Percentiles rank a stretch among this genome's conserved stretches.
phyloP scores from a whole-genome alignment of 495 filamentous ascomycete genomes.

The Friedmanniomyces endolithicus region DNA sequence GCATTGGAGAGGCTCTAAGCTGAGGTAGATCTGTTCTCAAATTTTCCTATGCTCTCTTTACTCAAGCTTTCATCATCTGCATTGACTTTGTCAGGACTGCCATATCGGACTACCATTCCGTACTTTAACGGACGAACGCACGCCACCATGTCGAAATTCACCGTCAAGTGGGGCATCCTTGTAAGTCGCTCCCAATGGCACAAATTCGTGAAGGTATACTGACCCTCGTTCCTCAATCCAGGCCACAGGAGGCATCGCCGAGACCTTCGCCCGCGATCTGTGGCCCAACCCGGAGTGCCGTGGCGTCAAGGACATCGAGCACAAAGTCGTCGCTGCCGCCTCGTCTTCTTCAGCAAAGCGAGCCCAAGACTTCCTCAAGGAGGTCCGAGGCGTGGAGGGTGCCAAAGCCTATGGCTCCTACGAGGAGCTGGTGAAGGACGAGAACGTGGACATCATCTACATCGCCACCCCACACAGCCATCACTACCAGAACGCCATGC shows the following conservation, averaged over 20 bases:
- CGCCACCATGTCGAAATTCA: slow-evolving; percentile 16
- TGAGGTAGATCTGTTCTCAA: not conserved
- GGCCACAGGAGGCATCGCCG: slow-evolving; percentile 69
- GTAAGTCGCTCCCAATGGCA: not conserved
- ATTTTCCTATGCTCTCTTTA: not conserved
- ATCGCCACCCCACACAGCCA: slow-evolving; percentile 91
- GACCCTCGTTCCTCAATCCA: not conserved
- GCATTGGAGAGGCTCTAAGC: not conserved
- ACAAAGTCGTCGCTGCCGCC: slow-evolving; percentile 68
- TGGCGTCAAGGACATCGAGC: slow-evolving; percentile 57
- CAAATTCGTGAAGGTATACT: not conserved
- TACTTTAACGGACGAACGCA: not conserved
- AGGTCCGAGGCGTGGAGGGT: slow-evolving; percentile 47
- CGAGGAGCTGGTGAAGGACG: slow-evolving; percentile 60
- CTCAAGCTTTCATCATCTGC: not conserved
- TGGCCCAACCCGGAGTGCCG: slow-evolving; percentile 63
- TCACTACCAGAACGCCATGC: slow-evolving; percentile 83
- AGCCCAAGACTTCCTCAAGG: slow-evolving; percentile 59
- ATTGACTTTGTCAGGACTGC: not conserved
- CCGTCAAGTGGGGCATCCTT: slow-evolving; percentile 26
- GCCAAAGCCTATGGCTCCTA: slow-evolving; percentile 75
- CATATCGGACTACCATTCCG: not conserved
- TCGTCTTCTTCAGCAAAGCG: slow-evolving; percentile 60
- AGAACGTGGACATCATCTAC: slow-evolving; percentile 77
- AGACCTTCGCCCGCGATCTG: slow-evolving; percentile 72